phyloP scores from a whole-genome alignment of 2,329 filamentous ascomycete species.

The Trichoderma harzianum region DNA sequence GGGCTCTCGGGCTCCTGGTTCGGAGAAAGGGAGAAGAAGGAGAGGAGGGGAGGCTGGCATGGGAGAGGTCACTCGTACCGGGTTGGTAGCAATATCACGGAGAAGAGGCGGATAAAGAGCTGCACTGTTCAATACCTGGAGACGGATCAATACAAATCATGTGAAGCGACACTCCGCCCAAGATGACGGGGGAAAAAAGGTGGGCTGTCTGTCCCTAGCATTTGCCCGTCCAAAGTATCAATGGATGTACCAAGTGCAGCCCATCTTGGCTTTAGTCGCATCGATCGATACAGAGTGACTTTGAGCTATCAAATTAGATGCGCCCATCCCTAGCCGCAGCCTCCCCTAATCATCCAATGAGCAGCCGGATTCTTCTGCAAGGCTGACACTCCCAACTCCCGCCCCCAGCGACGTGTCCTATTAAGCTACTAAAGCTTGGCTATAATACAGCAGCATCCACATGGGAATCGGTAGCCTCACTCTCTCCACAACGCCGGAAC shows the following conservation, averaged over 20 bases:
- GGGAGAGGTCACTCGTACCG: background rate
- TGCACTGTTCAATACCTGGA: background rate
- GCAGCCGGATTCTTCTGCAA: background rate
- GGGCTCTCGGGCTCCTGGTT: background rate
- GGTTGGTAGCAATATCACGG: background rate
- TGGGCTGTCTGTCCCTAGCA: background rate
- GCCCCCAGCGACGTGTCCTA: slow-evolving; percentile 17
- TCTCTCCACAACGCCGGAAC: background rate
- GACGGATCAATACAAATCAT: background rate
- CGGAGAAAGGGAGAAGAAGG: background rate
- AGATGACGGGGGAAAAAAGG: background rate
- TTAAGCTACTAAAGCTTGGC: background rate
- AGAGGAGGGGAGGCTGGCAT: background rate
- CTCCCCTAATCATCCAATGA: background rate
- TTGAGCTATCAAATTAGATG: background rate
- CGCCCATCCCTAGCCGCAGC: background rate
- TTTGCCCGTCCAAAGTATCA: background rate
- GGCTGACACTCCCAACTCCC: background rate
- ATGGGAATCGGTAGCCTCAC: background rate
- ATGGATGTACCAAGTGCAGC: background rate
- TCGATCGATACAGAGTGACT: background rate
- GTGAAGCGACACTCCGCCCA: background rate
- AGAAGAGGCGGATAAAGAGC: background rate
- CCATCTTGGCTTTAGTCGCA: background rate
- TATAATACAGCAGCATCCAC: background rate